Evolutionary conservation across 1,284 basidiomycete genomes (phyloP).

Genomic region (Leccinum pallidistipes): DNA sequence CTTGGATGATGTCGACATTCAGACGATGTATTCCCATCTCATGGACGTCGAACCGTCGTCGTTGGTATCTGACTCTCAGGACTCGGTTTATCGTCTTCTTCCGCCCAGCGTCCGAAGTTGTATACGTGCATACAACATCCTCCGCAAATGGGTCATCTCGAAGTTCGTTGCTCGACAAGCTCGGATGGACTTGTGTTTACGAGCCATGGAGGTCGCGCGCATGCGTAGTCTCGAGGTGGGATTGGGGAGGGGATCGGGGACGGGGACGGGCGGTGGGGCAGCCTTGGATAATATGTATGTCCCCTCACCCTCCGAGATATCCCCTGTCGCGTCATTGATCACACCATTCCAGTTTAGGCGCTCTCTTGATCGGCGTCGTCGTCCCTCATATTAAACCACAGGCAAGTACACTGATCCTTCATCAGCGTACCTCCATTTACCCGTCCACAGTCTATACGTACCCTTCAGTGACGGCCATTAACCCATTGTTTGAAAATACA

Average conservation of each 20-base stretch:
- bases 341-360: slow-evolving; percentile 43
- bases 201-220: slow-evolving; percentile 69
- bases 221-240: slow-evolving; percentile 50
- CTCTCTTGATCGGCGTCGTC: slow-evolving; percentile 53
- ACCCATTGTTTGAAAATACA: neutral
- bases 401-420: slow-evolving; percentile 35
- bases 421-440: neutral
- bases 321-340: neutral
- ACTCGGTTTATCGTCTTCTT: slow-evolving; percentile 67
- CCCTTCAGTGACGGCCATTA: slow-evolving; percentile 1
- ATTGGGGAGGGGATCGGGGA: neutral
- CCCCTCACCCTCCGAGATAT: too few relatives aligned
- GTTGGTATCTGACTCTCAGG: slow-evolving; percentile 68
- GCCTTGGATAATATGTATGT: too few relatives aligned
- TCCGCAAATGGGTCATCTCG: slow-evolving; percentile 75
- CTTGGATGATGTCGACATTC: slow-evolving; percentile 65
- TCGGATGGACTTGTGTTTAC: slow-evolving; percentile 68
- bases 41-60: slow-evolving; percentile 69
- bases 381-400: slow-evolving; percentile 29
- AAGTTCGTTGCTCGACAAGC: slow-evolving; percentile 67
- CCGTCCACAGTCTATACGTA: slow-evolving; percentile 53
- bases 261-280: slow-evolving; percentile 19
- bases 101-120: slow-evolving; percentile 73
- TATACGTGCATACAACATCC: slow-evolving; percentile 67
- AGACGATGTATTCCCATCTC: slow-evolving; percentile 70